These are phyloP conservation scores for Panaeolus cyanescens DNA, from an alignment of 768 basidiomycete genomes.

Conservation along the genomic window DNA sequence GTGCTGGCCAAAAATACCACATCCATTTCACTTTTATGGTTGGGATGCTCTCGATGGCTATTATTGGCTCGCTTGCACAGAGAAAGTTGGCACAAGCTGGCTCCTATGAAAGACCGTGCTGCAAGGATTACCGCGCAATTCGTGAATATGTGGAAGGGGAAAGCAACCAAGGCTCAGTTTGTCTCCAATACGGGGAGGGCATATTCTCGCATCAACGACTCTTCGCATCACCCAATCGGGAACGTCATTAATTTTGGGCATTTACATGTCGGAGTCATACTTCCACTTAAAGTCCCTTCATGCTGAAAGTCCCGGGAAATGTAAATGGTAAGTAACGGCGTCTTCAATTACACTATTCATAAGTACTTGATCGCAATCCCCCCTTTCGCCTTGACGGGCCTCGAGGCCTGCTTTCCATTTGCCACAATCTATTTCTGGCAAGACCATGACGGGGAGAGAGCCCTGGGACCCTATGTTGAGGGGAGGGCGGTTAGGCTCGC, in stretches of 20 bases:
- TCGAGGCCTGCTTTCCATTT: neutral
- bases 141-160: too few relatives aligned
- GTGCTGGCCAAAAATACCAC: too few relatives aligned
- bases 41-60: too few relatives aligned
- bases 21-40: too few relatives aligned
- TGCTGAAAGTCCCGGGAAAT: neutral
- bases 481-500: neutral
- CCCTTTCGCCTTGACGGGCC: neutral
- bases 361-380: too few relatives aligned
- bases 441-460: neutral
- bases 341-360: neutral
- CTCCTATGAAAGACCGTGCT: too few relatives aligned
- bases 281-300: neutral
- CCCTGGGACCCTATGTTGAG: neutral
- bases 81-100: too few relatives aligned
- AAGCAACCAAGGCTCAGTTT: neutral
- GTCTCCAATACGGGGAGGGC: neutral
- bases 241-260: neutral
- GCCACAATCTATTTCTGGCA: neutral
- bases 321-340: neutral
- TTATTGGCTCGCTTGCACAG: too few relatives aligned
- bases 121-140: too few relatives aligned
- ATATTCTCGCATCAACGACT: neutral
- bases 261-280: neutral
- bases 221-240: slow-evolving; percentile 1